Evolutionary conservation across 2,329 filamentous ascomycete species (phyloP), one percentile per base, ranked within the genome.

Genomic region (Stagonosporopsis cucurbitacearum): DNA sequence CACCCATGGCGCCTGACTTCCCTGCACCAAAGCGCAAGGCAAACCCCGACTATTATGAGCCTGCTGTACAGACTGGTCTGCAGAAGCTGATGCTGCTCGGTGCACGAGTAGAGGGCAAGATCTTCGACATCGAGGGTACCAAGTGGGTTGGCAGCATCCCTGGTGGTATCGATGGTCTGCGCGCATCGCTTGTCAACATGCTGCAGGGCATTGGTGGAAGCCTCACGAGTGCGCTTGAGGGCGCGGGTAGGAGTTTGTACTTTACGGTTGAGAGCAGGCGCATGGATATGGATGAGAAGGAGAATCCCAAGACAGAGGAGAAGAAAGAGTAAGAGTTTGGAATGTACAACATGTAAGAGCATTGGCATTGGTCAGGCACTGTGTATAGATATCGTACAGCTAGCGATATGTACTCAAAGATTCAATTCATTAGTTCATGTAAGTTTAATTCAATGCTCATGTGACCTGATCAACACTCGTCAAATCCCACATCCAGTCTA

Each of bases 31-130:
- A 85, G 47, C 84, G 91, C 58, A 88, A 84, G 75, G 88, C 86
- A 66, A 91, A 84, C 68, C 92, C 94, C 0, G 87, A 88, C 12
- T 96, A 92, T 77, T 84, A 96, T 74, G 94, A 97, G 52, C 82
- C 86, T 0, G 76, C 82, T 1, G 91, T 94, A 50, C 93, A 97
- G 77, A 85, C 80, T 62, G 95, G 90, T 7, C 75, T 99, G 65
- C 87, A 92, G 69, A 99, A 99, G 79, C 78, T 99, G 60, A 82
- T 96, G 74, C 78, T 99, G 30, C 79, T 99, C 13, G 95, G 92
- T 49, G 93, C 93, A 13, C 84, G 95, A 47, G 85, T 97, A 26
- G 95, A 99, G 71, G 90, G 90, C 60, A 88, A 87, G 75, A 86
- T 92, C 28, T 93, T 96, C 68, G 93, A 97, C 71, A 77, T 84